Evolutionary conservation across 805 yeast species (phyloP).

Genomic region (Saccharomycopsis fodiens): DNA sequence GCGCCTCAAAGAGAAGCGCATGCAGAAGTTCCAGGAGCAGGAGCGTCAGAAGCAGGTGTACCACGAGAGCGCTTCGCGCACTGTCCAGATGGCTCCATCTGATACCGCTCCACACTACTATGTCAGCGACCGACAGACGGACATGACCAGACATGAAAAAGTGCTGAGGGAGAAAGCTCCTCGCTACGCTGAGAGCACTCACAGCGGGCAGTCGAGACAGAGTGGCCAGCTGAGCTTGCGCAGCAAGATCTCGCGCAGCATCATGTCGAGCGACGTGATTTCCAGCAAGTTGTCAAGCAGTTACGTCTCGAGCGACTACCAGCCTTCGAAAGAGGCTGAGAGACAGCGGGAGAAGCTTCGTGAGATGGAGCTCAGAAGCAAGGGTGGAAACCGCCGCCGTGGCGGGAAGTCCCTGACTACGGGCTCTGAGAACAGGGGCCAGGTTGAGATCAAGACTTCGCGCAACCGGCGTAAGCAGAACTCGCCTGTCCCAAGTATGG

Average conservation of each 20-base stretch:
- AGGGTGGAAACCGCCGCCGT: too few relatives aligned
- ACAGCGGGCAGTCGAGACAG: neutral
- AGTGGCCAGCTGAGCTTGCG: neutral
- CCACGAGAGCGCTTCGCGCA: constrained; percentile 4
- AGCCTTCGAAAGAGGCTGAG: too few relatives aligned
- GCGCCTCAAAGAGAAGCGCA: constrained; percentile 5
- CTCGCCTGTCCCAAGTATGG: neutral
- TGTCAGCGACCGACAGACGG: neutral
- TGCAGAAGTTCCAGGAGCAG: constrained; percentile 13
- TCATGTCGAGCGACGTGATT: neutral
- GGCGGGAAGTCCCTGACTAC: too few relatives aligned
- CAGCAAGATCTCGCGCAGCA: neutral
- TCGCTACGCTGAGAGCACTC: neutral
- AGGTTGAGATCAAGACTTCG: neutral
- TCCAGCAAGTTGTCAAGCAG: too few relatives aligned
- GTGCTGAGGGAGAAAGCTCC: too few relatives aligned
- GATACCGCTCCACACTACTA: neutral
- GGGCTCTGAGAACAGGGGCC: neutral
- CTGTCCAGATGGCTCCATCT: neutral
- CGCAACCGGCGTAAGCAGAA: neutral
- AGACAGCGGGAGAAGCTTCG: too few relatives aligned
- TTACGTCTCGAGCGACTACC: too few relatives aligned
- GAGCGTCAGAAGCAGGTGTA: constrained; percentile 1
- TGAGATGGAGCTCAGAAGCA: too few relatives aligned
- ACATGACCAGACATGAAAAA: too few relatives aligned